phyloP scores from a whole-genome alignment of 148 eudicot genomes.

The Rhododendron simsii region DNA sequence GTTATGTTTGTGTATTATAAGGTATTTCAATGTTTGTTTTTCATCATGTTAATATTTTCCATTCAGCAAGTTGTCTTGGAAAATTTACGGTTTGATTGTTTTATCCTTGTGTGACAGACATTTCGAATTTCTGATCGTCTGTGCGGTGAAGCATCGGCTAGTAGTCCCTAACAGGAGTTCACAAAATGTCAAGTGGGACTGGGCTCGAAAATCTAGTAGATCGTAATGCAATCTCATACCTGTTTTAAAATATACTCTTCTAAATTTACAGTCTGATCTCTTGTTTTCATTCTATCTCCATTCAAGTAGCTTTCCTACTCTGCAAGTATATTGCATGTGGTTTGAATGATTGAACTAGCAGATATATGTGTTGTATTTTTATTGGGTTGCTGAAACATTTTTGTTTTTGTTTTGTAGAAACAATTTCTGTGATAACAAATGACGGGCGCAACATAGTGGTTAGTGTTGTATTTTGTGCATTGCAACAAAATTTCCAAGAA shows the following conservation, averaged over 20 bases:
- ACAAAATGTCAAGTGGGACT: constrained; percentile 58
- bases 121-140: not conserved
- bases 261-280: not conserved
- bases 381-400: not conserved
- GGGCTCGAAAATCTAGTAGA: constrained; percentile 89
- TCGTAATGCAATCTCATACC: constrained; percentile 46
- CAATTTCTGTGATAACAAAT: constrained; percentile 84
- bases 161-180: constrained; percentile 11
- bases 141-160: constrained; percentile 1
- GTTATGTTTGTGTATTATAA: not conserved
- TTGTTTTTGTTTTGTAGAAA: constrained; percentile 41
- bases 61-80: not conserved
- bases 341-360: not conserved
- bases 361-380: not conserved
- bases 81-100: not conserved
- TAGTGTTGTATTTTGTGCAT: constrained; percentile 25
- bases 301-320: not conserved
- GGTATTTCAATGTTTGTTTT: no score
- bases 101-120: not conserved
- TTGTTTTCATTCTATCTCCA: not conserved
- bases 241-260: not conserved
- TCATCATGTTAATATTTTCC: not conserved
- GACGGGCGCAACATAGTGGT: constrained; percentile 96
- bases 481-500: not conserved
- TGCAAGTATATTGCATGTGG: constrained; percentile 1